Conservation (phyloP, 1,284 basidiomycete genomes). For the Cutaneotrichosporon spelunceum region DNA sequence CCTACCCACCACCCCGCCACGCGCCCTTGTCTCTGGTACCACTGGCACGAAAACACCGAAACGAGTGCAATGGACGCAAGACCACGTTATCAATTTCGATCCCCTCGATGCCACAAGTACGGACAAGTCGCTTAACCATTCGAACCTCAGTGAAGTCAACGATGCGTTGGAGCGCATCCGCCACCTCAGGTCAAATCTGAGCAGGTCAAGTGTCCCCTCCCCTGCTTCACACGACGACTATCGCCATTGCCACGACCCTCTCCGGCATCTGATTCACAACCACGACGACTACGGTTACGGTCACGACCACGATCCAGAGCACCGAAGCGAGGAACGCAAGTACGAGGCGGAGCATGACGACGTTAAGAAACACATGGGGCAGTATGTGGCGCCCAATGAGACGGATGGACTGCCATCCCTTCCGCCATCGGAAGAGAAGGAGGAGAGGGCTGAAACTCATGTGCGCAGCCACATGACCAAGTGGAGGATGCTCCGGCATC, state of each 20-base stretch:
- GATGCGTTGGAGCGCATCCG: conserved; percentile 41
- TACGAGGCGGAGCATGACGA: conserved; percentile 27
- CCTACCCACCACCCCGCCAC: neutral
- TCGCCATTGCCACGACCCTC: neutral
- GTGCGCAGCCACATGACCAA: conserved; percentile 51
- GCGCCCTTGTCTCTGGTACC: conserved; percentile 16
- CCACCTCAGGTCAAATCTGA: conserved; percentile 24
- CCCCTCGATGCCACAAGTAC: conserved; percentile 30
- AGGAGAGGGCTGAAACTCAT: conserved; percentile 39
- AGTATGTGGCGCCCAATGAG: conserved; percentile 40
- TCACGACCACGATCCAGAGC: conserved; percentile 39
- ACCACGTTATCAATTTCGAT: conserved; percentile 44
- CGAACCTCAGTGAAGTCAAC: conserved; percentile 40
- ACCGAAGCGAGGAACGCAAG: neutral
- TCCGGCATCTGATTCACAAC: neutral
- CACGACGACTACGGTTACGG: conserved; percentile 51
- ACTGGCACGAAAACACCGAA: conserved; percentile 41
- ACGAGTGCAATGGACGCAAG: conserved; percentile 48
- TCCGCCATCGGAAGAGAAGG: conserved; percentile 24
- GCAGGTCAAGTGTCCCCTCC: conserved; percentile 25
- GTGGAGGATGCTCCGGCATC: conserved; percentile 45
- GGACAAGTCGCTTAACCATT: conserved; percentile 26
- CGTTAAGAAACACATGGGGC: conserved; percentile 31
- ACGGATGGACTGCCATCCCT: conserved; percentile 52
- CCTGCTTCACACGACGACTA: conserved; percentile 1